Evolutionary conservation across 1,139 yeast species (phyloP).

Genomic region (Geotrichum citri-aurantii): DNA sequence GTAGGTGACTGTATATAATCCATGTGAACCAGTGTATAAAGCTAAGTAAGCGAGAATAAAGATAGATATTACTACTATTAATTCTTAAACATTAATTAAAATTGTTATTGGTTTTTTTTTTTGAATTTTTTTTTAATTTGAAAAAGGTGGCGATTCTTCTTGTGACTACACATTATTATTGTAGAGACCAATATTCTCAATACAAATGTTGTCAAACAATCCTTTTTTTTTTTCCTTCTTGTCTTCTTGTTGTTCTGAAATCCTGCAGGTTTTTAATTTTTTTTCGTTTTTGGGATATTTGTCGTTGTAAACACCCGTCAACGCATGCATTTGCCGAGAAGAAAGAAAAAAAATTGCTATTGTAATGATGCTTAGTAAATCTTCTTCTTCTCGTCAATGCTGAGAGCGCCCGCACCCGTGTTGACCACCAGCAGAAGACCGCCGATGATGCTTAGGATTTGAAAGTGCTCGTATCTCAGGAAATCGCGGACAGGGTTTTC

Average conservation of each 20-base stretch:
- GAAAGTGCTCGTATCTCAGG: conserved; percentile 89
- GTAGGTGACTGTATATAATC: too few species aligned
- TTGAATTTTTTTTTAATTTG: too few species aligned
- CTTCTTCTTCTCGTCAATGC: conserved; percentile 94
- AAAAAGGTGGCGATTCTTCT: not conserved
- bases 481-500: conserved; percentile 81
- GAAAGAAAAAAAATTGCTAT: not conserved
- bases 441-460: conserved; percentile 90
- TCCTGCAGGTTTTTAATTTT: not conserved
- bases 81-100: too few species aligned
- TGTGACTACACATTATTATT: not conserved
- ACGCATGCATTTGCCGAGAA: not conserved
- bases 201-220: not conserved
- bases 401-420: conserved; percentile 94
- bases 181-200: not conserved
- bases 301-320: not conserved
- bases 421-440: conserved; percentile 86
- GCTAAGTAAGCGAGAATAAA: too few species aligned
- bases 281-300: not conserved
- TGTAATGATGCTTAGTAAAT: conserved; percentile 49
- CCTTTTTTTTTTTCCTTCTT: not conserved
- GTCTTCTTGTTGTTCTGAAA: not conserved
- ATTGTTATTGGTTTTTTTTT: too few species aligned
- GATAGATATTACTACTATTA: too few species aligned
- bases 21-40: too few species aligned